phyloP scores from a whole-genome alignment of 129 eudicot genomes.

The Pittosporum tobira region DNA sequence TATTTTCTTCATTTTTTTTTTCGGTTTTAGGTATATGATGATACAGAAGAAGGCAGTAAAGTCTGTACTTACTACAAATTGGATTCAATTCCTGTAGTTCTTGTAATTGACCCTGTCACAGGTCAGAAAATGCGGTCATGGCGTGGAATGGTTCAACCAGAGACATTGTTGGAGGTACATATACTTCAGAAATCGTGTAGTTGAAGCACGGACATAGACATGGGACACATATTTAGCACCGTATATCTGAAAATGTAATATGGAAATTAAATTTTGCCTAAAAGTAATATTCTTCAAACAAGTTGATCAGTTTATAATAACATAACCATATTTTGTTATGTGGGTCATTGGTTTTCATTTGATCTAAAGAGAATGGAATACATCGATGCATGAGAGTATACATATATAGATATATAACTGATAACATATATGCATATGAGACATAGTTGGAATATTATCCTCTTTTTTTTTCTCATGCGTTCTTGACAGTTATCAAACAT shows the following conservation, averaged over 20 bases:
- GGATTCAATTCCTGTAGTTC: slow-evolving; percentile 68
- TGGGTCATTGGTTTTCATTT: background rate
- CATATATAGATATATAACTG: no score
- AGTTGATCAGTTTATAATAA: no score
- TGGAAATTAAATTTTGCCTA: no score
- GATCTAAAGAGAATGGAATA: background rate
- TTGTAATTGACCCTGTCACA: slow-evolving; percentile 83
- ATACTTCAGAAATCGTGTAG: background rate
- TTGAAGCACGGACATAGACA: background rate
- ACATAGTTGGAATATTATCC: no score
- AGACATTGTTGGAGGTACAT: slow-evolving; percentile 71
- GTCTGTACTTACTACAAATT: slow-evolving; percentile 82
- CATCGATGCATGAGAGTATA: background rate
- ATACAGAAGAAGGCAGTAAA: slow-evolving; percentile 93
- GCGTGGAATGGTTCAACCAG: slow-evolving; percentile 97
- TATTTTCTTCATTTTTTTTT: slow-evolving; percentile 5
- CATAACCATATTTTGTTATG: background rate
- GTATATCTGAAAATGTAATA: no score
- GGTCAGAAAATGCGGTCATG: slow-evolving; percentile 98
- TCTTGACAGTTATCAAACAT: no score
- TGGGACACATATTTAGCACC: no score
- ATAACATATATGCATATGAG: no score
- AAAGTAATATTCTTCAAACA: no score
- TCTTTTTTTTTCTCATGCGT: no score
- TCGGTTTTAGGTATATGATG: slow-evolving; percentile 70